phyloP scores from a whole-genome alignment of 75 land plant species.

The Sequoiadendron giganteum region DNA sequence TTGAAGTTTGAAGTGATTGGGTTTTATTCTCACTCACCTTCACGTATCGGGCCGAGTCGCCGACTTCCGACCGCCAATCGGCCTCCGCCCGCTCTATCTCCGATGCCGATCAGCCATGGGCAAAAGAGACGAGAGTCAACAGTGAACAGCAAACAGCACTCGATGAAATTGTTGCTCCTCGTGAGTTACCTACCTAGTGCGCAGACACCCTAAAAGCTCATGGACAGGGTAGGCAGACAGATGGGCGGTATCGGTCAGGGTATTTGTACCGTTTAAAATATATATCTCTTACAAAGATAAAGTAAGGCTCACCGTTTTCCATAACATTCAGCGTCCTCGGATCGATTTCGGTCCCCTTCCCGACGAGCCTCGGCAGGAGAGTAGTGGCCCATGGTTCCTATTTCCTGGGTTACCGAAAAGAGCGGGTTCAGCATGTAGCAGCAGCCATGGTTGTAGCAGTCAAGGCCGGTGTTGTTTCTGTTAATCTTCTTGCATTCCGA shows the following conservation, averaged over 20 bases:
- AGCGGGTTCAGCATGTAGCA: background rate
- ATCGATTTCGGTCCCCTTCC: conserved; percentile 10
- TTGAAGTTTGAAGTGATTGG: background rate
- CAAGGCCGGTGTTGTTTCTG: background rate
- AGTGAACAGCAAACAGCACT: too few species aligned
- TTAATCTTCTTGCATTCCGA: background rate
- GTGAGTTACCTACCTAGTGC: background rate
- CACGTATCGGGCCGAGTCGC: too few species aligned
- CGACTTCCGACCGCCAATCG: background rate
- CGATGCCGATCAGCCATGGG: background rate
- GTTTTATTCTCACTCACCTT: background rate
- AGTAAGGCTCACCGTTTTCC: background rate
- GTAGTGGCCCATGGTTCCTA: background rate
- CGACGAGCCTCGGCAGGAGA: background rate
- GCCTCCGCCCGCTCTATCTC: background rate
- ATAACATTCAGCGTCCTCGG: background rate
- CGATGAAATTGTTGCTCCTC: background rate
- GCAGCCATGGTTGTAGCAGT: background rate
- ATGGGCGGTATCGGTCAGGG: background rate
- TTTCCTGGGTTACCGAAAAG: background rate
- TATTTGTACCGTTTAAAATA: background rate
- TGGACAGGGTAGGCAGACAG: background rate
- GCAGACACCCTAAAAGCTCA: background rate
- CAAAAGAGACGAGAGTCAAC: background rate
- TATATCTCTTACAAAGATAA: background rate